Evolutionary conservation across 345 rosid species (phyloP).

Genomic region (Aurinia saxatilis): DNA sequence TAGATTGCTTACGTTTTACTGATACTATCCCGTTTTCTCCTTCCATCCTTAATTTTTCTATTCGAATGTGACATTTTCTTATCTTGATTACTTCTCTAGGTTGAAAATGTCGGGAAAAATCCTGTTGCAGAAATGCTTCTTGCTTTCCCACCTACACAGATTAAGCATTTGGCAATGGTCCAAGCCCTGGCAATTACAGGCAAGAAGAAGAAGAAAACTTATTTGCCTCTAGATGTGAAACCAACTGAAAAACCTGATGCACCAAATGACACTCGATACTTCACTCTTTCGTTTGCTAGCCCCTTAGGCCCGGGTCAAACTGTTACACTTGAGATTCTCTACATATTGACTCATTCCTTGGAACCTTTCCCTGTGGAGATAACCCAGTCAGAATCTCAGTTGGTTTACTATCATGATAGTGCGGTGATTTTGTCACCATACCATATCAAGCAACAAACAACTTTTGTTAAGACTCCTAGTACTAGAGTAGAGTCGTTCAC

Average conservation of each 20-base stretch:
- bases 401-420: conserved; percentile 79
- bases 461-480: conserved; percentile 77
- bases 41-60: too few species aligned
- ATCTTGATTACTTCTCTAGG: conserved; percentile 38
- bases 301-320: conserved; percentile 61
- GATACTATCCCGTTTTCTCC: too few species aligned
- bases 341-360: conserved; percentile 66
- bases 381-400: conserved; percentile 87
- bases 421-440: conserved; percentile 74
- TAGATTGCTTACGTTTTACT: neutral
- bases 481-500: conserved; percentile 84
- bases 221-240: conserved; percentile 51
- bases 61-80: neutral
- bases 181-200: conserved; percentile 70
- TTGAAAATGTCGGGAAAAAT: conserved; percentile 60
- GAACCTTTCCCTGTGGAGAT: conserved; percentile 95
- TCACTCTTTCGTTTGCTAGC: conserved; percentile 40
- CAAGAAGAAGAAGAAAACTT: conserved; percentile 69
- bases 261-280: conserved; percentile 66
- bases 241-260: conserved; percentile 61
- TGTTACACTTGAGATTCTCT: conserved; percentile 72
- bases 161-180: conserved; percentile 56
- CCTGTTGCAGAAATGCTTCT: conserved; percentile 71
- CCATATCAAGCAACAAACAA: conserved; percentile 66
- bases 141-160: conserved; percentile 74